Evolutionary conservation across 2,329 filamentous ascomycete species (phyloP), one percentile per base, ranked within the genome.

Genomic region (Penicillium sclerotiorum): DNA sequence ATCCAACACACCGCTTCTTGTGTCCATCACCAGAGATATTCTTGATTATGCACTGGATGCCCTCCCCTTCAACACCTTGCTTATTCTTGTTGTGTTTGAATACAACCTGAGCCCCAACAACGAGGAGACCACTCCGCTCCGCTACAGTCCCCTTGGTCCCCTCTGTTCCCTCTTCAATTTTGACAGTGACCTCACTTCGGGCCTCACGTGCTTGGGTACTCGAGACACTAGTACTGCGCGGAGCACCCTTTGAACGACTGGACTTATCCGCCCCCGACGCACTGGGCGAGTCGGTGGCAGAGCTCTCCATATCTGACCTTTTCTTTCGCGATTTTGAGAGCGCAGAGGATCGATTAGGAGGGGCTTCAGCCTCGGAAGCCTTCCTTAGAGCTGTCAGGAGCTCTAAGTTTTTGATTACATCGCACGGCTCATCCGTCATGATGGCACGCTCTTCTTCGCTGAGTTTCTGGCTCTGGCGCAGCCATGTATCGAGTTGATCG

Each of bases 11-110:
- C 63, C 88, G 80, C 64, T 84, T 87, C 68, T 90, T 91, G 46
- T 64, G 63, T 11, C 87, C 87, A 52, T 92, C 88, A 12, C 88
- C 88, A 45, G 84, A 79, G 12, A 93, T 86, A 45, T 83, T 82
- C 52, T 88, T 87, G 44, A 93, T 89, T 52, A 88, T 87, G 43
- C 89, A 89, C 40, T 92, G 81, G 47, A 92, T 92, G 78, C 76
- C 74, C 52, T 76, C 76, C 18, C 77, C 77, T 59, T 80, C 77
- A 3, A 75, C 71, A n/a, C 74, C 76, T 51, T 75, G 72, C 50
- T 75, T 72, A 53, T 77, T 77, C 55, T 79, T 77, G 56, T 73
- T 75, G 48, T 77, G 75, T 50, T 77, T 78, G 60, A 76, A 79
- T 23, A 78, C 77, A 8, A 79, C 77, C 57, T 79, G 75, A 12